Evolutionary conservation across 345 rosid genomes (phyloP).

Genomic region (Trapa incisa): DNA sequence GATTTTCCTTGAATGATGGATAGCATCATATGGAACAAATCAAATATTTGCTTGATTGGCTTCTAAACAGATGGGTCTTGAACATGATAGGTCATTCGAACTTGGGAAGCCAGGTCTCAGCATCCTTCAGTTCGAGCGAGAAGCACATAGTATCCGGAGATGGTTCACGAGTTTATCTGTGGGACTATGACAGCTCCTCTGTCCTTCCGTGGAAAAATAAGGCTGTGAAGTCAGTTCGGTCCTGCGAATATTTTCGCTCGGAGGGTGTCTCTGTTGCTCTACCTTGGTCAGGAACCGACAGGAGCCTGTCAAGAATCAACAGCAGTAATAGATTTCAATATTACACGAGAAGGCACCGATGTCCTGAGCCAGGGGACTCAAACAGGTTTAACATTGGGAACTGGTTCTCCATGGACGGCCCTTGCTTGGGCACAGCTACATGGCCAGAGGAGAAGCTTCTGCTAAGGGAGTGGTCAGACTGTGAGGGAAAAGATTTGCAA

Average conservation of each 20-base stretch:
- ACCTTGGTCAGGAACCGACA: slow-evolving; percentile 40
- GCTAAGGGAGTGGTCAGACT: slow-evolving; percentile 18
- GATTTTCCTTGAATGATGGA: no score
- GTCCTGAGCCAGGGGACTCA: slow-evolving; percentile 15
- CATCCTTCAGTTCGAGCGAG: slow-evolving; percentile 54
- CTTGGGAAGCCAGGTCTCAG: slow-evolving; percentile 65
- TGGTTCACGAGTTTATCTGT: slow-evolving; percentile 60
- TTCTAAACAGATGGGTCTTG: slow-evolving; percentile 1
- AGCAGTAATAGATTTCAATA: slow-evolving; percentile 6
- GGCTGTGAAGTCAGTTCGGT: slow-evolving; percentile 27
- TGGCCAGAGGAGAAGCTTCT: slow-evolving; percentile 94
- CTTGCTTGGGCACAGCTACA: slow-evolving; percentile 48
- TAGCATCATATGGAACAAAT: neutral
- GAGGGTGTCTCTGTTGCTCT: slow-evolving; percentile 50
- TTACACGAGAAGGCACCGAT: slow-evolving; percentile 9
- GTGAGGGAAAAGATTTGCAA: slow-evolving; percentile 3
- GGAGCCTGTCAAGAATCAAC: slow-evolving; percentile 5
- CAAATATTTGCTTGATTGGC: neutral
- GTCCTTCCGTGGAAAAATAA: slow-evolving; percentile 20
- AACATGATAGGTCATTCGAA: slow-evolving; percentile 38
- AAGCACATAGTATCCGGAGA: slow-evolving; percentile 69
- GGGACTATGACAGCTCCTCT: slow-evolving; percentile 39
- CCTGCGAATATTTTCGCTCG: slow-evolving; percentile 62
- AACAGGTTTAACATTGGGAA: slow-evolving; percentile 36
- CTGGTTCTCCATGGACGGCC: slow-evolving; percentile 45